Percentiles rank a stretch among this genome's conserved stretches.
phyloP scores from a whole-genome alignment of 1,284 basidiomycete species.

The Ceratobasidium sp. region DNA sequence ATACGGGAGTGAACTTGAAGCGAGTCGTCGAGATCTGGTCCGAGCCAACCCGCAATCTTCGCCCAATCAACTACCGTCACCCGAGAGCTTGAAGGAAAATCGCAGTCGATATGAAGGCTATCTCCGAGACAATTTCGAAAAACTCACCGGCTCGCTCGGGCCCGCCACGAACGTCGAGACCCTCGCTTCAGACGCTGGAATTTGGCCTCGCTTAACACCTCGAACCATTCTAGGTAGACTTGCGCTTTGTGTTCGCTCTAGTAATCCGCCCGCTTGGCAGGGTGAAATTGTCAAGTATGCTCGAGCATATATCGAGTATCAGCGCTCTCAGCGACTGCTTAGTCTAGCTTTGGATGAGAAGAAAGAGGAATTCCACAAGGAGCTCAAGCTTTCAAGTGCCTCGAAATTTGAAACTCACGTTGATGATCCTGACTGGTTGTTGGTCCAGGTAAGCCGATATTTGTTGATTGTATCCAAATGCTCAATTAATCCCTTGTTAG shows the following conservation, averaged over 20 bases:
- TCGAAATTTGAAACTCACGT: background rate
- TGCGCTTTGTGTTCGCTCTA: background rate
- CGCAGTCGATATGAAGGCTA: background rate
- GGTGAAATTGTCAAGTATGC: constrained; percentile 14
- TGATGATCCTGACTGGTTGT: constrained; percentile 7
- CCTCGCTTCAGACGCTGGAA: background rate
- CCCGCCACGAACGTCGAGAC: background rate
- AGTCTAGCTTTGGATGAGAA: background rate
- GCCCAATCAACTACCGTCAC: background rate
- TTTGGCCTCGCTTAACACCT: constrained; percentile 33
- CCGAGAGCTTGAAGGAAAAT: background rate
- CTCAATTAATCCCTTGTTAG: constrained; percentile 48
- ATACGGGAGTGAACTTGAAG: background rate
- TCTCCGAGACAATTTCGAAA: background rate
- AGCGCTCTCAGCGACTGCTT: constrained; percentile 20
- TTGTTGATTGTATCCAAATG: background rate
- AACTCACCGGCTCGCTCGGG: background rate
- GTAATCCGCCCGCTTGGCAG: background rate
- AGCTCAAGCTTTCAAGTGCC: background rate
- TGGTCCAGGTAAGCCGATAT: constrained; percentile 18
- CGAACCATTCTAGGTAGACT: constrained; percentile 9
- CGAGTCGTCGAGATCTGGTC: background rate
- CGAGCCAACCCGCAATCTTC: background rate
- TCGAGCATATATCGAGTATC: constrained; percentile 11
- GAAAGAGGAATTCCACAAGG: constrained; percentile 25